A percentile compares a stretch with the other conserved stretches of the same genome.
Conservation (phyloP, 1,284 basidiomycete genomes). For the Sporisorium iseilematis-ciliati region DNA sequence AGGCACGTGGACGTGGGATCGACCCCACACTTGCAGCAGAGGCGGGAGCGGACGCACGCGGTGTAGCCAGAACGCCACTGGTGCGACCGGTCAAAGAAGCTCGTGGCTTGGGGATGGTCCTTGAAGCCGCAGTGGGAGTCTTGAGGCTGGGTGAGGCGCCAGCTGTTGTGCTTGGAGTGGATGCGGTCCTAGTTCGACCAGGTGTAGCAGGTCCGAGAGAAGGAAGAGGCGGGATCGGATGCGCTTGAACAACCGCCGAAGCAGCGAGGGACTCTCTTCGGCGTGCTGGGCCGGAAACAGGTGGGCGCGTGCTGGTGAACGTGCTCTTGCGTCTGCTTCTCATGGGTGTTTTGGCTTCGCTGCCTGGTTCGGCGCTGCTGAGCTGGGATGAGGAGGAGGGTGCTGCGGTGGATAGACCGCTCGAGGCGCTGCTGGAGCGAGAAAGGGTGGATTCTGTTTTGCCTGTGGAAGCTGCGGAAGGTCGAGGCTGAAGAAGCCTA, state of each 20-base stretch:
- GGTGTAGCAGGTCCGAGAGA: slow-evolving; percentile 28
- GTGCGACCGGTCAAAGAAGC: slow-evolving; percentile 24
- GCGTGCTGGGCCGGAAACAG: slow-evolving; percentile 33
- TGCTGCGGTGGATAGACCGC: not conserved
- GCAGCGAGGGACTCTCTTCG: slow-evolving; percentile 39
- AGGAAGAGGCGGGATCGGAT: slow-evolving; percentile 28
- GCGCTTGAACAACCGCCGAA: slow-evolving; percentile 22
- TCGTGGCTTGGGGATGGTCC: slow-evolving; percentile 23
- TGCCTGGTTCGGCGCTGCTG: not conserved
- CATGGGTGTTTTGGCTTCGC: slow-evolving; percentile 37
- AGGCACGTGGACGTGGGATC: slow-evolving; percentile 25
- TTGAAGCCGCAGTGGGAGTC: slow-evolving; percentile 24
- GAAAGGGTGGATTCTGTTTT: slow-evolving; percentile 6
- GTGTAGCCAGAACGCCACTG: slow-evolving; percentile 8
- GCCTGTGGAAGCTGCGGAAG: slow-evolving; percentile 4
- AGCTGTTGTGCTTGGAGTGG: not conserved
- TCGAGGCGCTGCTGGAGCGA: slow-evolving; percentile 30
- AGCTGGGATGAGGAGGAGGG: not conserved
- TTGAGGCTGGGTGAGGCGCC: slow-evolving; percentile 18
- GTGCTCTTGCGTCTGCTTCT: slow-evolving; percentile 43
- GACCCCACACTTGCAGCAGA: slow-evolving; percentile 1
- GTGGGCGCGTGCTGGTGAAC: slow-evolving; percentile 39
- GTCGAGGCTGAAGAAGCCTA: slow-evolving; percentile 28
- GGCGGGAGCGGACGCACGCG: slow-evolving; percentile 18
- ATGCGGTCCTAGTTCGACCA: slow-evolving; percentile 13